These are phyloP conservation scores for Lepidopterella palustris DNA, from an alignment of 495 filamentous ascomycete species.

Conservation along the genomic window DNA sequence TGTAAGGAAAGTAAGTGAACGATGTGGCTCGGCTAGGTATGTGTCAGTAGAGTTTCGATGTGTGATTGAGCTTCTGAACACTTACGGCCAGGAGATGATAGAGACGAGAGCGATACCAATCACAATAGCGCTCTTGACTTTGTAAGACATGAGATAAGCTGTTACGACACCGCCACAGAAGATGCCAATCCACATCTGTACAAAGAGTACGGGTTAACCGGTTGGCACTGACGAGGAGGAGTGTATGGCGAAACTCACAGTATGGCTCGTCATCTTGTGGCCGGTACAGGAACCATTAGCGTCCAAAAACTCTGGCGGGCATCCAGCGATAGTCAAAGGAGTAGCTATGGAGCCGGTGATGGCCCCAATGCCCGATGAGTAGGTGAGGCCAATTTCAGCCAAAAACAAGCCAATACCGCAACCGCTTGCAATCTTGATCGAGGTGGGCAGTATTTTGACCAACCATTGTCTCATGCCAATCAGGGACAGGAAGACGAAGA, in stretches of 20 bases:
- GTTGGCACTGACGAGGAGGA: background rate
- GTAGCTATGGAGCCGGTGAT: slow-evolving; percentile 53
- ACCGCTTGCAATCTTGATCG: slow-evolving; percentile 77
- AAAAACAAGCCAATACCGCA: slow-evolving; percentile 80
- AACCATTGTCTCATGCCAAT: slow-evolving; percentile 81
- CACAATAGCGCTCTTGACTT: slow-evolving; percentile 75
- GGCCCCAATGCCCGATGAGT: slow-evolving; percentile 72
- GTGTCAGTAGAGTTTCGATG: slow-evolving; percentile 7
- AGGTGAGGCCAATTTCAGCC: slow-evolving; percentile 71
- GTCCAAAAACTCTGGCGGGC: slow-evolving; percentile 39
- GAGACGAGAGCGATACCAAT: slow-evolving; percentile 73
- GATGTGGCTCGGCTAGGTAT: slow-evolving; percentile 47
- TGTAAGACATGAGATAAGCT: slow-evolving; percentile 70
- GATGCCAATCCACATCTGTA: slow-evolving; percentile 70
- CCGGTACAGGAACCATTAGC: slow-evolving; percentile 47
- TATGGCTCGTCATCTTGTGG: slow-evolving; percentile 65
- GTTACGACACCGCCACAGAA: slow-evolving; percentile 78
- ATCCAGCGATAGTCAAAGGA: slow-evolving; percentile 69
- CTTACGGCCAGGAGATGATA: slow-evolving; percentile 71
- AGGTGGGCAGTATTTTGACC: slow-evolving; percentile 65
- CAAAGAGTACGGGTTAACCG: slow-evolving; percentile 4
- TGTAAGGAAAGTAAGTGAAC: slow-evolving; percentile 74
- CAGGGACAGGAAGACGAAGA: slow-evolving; percentile 62
- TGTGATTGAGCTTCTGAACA: background rate
- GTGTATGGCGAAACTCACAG: slow-evolving; percentile 23